Evolutionary conservation across 1,139 yeast genomes (phyloP).

Genomic region (Diutina catenulata): DNA sequence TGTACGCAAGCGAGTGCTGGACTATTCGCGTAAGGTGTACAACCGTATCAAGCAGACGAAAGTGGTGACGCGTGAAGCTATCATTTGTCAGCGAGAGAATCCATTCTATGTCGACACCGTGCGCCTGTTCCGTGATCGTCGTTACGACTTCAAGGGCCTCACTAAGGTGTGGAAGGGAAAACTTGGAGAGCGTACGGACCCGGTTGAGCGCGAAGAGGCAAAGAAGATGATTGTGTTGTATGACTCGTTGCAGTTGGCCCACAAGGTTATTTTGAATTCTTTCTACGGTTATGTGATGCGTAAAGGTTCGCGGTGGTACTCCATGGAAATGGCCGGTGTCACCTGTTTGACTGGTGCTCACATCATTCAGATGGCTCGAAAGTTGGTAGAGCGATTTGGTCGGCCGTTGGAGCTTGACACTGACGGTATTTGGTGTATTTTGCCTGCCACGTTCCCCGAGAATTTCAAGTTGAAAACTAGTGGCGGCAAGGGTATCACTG

Average conservation of each 20-base stretch:
- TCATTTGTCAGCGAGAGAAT: constrained; percentile 93
- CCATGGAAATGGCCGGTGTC: constrained; percentile 99
- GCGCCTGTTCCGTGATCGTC: constrained; percentile 85
- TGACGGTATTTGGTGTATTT: constrained; percentile 99
- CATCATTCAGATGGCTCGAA: constrained; percentile 92
- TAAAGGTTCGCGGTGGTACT: constrained; percentile 97
- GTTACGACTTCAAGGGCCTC: constrained; percentile 89
- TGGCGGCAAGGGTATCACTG: constrained; percentile 64
- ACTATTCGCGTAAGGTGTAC: constrained; percentile 76
- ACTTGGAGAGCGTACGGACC: constrained; percentile 45
- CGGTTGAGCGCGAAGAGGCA: constrained; percentile 66
- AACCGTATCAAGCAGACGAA: constrained; percentile 74
- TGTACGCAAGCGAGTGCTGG: constrained; percentile 71
- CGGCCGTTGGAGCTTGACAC: constrained; percentile 95
- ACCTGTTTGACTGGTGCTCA: constrained; percentile 98
- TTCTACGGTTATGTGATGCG: constrained; percentile 99
- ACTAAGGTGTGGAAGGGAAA: constrained; percentile 94
- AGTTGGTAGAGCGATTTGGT: constrained; percentile 88
- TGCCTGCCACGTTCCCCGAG: constrained; percentile 90
- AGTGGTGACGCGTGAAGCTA: constrained; percentile 82
- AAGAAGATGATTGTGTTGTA: constrained; percentile 87
- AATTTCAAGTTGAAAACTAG: constrained; percentile 59
- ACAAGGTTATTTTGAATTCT: constrained; percentile 91
- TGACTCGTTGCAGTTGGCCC: constrained; percentile 93
- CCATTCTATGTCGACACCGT: constrained; percentile 96